A percentile compares a stretch with the other conserved stretches of the same genome.
Evolutionary conservation across 768 basidiomycete genomes (phyloP).

Genomic region (Hysterangium stoloniferum): DNA sequence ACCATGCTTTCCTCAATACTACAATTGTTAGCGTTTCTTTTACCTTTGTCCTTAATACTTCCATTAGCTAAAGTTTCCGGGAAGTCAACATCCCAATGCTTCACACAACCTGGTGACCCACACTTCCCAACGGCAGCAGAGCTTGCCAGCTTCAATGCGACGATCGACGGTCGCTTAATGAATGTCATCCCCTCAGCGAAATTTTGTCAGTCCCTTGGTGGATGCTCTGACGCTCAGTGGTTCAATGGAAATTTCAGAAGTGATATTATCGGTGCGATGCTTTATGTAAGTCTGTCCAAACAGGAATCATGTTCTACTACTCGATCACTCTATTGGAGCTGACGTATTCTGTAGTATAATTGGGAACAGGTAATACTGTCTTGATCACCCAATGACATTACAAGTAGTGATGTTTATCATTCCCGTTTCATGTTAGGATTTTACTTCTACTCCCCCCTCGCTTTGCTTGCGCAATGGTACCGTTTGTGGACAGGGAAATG

Average conservation of each 20-base stretch:
- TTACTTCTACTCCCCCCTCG: conserved; percentile 6
- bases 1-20: too few relatives aligned
- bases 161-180: conserved; percentile 9
- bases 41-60: too few relatives aligned
- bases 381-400: not conserved
- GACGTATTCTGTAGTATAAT: not conserved
- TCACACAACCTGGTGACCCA: conserved; percentile 1
- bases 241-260: not conserved
- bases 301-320: too few relatives aligned
- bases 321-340: not conserved
- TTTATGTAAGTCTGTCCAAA: conserved; percentile 10
- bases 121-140: not conserved
- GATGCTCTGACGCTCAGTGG: conserved; percentile 9
- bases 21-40: too few relatives aligned
- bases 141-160: conserved; percentile 4
- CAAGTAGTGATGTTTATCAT: not conserved
- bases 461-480: conserved; percentile 14
- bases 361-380: conserved; percentile 11
- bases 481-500: conserved; percentile 26
- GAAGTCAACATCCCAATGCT: too few relatives aligned
- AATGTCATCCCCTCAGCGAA: conserved; percentile 10
- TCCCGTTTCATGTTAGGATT: conserved; percentile 1
- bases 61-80: too few relatives aligned
- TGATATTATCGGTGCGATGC: conserved; percentile 11
- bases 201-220: conserved; percentile 9